These are phyloP conservation scores for Coniochaeta sp. DNA, from an alignment of 2,329 filamentous ascomycete species.

Conservation along the genomic window DNA sequence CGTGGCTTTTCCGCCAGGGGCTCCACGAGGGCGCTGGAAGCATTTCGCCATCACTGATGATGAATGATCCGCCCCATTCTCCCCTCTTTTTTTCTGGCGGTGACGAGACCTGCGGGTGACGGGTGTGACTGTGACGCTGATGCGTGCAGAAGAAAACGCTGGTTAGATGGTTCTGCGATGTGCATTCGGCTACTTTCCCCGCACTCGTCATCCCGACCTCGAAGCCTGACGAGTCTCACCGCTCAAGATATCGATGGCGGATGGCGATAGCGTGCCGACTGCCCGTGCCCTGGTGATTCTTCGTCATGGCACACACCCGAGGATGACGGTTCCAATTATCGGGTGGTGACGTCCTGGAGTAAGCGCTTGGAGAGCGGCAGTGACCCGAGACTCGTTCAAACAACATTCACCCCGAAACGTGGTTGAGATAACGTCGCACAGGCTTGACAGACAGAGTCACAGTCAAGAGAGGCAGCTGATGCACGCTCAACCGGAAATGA, in stretches of 20 bases:
- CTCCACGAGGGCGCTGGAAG: conserved; percentile 1
- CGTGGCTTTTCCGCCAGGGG: not conserved
- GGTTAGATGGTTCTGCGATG: not conserved
- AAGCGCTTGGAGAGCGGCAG: not conserved
- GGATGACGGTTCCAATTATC: no score
- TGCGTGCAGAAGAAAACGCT: not conserved
- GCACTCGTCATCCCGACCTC: not conserved
- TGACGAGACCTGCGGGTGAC: not conserved
- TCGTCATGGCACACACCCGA: not conserved
- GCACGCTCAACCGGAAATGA: not conserved
- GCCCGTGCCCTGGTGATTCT: not conserved
- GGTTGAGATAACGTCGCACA: no score
- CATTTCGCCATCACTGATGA: no score
- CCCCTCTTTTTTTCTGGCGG: not conserved
- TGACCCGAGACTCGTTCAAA: not conserved
- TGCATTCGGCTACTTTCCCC: not conserved
- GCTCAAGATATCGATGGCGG: not conserved
- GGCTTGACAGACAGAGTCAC: no score
- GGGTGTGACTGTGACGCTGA: not conserved
- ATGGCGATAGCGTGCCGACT: not conserved
- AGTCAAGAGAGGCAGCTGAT: not conserved
- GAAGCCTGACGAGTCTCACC: not conserved
- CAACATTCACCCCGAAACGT: no score
- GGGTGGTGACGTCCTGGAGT: not conserved
- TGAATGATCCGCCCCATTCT: not conserved